Conservation (phyloP, 371 early-diverging fungal species). For the Lichtheimia hyalospora region DNA sequence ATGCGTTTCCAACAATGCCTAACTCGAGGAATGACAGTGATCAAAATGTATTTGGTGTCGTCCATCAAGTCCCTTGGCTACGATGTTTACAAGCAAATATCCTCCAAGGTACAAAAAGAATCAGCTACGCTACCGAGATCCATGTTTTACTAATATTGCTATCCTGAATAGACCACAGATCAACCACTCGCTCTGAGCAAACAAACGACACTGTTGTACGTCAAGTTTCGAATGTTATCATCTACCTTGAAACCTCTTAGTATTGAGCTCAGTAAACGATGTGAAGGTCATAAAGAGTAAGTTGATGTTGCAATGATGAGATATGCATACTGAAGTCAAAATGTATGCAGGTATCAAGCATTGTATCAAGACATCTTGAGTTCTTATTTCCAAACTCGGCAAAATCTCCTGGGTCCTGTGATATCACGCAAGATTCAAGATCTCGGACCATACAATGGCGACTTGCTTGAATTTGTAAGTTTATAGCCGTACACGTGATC, state of each 20-base stretch:
- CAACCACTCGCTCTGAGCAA: constrained; percentile 19
- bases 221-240: constrained; percentile 75
- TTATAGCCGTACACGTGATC: too few species aligned
- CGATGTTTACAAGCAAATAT: constrained; percentile 58
- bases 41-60: constrained; percentile 83
- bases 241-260: constrained; percentile 63
- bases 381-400: constrained; percentile 73
- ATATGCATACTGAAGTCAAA: not conserved
- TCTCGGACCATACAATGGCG: constrained; percentile 52
- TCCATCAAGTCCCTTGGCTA: constrained; percentile 63
- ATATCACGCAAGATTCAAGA: constrained; percentile 63
- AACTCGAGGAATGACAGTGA: constrained; percentile 84
- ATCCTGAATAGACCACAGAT: constrained; percentile 3
- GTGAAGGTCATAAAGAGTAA: constrained; percentile 71
- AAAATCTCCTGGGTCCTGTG: constrained; percentile 64
- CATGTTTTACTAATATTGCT: not conserved
- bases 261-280: constrained; percentile 72
- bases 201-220: constrained; percentile 67
- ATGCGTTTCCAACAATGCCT: constrained; percentile 92
- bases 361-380: constrained; percentile 72
- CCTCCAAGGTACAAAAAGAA: constrained; percentile 16
- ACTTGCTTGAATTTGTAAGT: constrained; percentile 71
- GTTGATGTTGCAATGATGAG: constrained; percentile 11
- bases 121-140: not conserved
- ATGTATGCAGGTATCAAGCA: constrained; percentile 56